Percentiles rank a stretch among this genome's conserved stretches.
These are phyloP conservation scores for Penicillium sp. DNA, from an alignment of 2,329 filamentous ascomycete genomes.

Conservation along the genomic window DNA sequence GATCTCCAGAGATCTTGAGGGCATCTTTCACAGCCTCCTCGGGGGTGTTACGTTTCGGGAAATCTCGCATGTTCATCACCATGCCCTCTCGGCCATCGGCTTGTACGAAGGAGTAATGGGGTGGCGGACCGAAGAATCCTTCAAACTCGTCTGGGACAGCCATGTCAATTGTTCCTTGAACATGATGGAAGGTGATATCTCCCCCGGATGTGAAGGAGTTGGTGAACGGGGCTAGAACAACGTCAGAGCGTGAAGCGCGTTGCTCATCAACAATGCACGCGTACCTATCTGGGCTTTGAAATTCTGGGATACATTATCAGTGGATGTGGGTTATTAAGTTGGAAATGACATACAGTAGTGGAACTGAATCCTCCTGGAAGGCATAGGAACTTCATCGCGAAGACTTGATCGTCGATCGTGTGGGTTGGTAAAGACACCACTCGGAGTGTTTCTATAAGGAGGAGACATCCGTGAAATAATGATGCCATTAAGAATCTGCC, in stretches of 20 bases:
- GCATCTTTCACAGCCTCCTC: conserved; percentile 21
- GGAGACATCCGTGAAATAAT: background rate
- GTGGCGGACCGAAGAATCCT: conserved; percentile 25
- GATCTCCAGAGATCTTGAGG: conserved; percentile 13
- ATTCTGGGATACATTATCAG: conserved; percentile 6
- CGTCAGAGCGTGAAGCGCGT: conserved; percentile 3
- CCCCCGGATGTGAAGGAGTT: conserved; percentile 17
- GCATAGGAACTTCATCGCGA: conserved; percentile 25
- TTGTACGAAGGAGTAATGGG: conserved; percentile 20
- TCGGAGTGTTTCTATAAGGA: conserved; percentile 3
- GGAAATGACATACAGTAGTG: conserved; percentile 17
- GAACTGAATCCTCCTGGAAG: conserved; percentile 24
- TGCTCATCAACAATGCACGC: background rate
- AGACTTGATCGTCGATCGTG: background rate
- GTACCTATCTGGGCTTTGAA: conserved; percentile 22
- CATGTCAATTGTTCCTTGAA: conserved; percentile 18
- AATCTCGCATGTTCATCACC: conserved; percentile 18
- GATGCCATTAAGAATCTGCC: conserved; percentile 10
- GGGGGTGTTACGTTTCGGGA: conserved; percentile 19
- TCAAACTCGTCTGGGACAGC: conserved; percentile 12
- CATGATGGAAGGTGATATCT: conserved; percentile 17
- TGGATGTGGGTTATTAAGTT: background rate
- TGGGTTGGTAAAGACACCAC: background rate
- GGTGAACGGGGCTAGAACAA: conserved; percentile 19
- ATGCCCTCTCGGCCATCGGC: conserved; percentile 8